phyloP scores from a whole-genome alignment of 352 stramenopile genomes.

The Phytopythium boreale region DNA sequence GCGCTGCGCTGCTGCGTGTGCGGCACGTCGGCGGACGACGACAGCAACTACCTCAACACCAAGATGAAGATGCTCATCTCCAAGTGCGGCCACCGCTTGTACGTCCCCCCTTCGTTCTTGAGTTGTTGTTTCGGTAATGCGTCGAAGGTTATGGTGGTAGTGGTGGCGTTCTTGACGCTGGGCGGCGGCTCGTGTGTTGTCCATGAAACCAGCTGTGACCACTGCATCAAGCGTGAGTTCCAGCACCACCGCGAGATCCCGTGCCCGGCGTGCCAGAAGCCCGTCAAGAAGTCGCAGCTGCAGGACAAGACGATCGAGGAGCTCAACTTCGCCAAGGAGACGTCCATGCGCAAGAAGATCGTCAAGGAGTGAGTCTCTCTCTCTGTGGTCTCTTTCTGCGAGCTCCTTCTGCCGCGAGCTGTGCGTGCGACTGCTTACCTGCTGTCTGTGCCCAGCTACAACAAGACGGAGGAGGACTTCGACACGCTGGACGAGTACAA shows the following conservation, averaged over 20 bases:
- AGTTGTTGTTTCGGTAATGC: not conserved
- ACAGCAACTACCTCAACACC: slow-evolving; percentile 89
- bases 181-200: not conserved
- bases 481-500: slow-evolving; percentile 86
- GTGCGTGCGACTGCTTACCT: too few species aligned
- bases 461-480: slow-evolving; percentile 87
- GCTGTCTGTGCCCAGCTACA: slow-evolving; percentile 48
- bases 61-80: slow-evolving; percentile 93
- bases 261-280: slow-evolving; percentile 75
- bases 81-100: slow-evolving; percentile 89
- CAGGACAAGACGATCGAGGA: slow-evolving; percentile 89
- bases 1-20: slow-evolving; percentile 86
- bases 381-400: not conserved
- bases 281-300: slow-evolving; percentile 87
- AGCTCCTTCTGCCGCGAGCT: too few species aligned
- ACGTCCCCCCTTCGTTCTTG: slow-evolving; percentile 23
- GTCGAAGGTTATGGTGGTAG: not conserved
- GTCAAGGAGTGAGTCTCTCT: slow-evolving; percentile 63
- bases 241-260: slow-evolving; percentile 86
- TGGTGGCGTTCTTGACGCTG: not conserved
- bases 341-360: slow-evolving; percentile 85
- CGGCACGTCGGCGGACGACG: slow-evolving; percentile 79
- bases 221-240: slow-evolving; percentile 87
- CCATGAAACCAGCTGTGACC: slow-evolving; percentile 53
- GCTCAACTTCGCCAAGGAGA: slow-evolving; percentile 87